A percentile compares a stretch with the other conserved stretches of the same genome.
Conservation (phyloP, 345 rosid genomes). For the Theobroma cacao region DNA sequence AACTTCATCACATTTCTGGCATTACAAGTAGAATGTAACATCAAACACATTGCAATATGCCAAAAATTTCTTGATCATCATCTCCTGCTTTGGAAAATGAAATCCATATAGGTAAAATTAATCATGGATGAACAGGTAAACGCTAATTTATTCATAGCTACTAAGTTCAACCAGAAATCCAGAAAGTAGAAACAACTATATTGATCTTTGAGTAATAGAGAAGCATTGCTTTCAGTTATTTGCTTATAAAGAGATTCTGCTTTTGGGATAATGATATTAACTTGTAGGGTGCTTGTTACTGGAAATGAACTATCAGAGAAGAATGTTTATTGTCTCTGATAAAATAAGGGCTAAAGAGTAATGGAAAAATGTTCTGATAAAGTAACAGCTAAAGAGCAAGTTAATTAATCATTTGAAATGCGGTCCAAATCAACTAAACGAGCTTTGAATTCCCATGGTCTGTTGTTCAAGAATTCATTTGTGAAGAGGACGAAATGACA, state of each 20-base stretch:
- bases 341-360: neutral
- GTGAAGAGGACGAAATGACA: conserved; percentile 22
- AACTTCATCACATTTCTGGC: neutral
- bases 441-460: conserved; percentile 9
- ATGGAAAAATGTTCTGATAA: neutral
- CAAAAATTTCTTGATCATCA: neutral
- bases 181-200: neutral
- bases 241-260: neutral
- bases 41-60: neutral
- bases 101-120: no score
- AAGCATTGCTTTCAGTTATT: no score
- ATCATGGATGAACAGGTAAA: no score
- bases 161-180: neutral
- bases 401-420: no score
- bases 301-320: neutral
- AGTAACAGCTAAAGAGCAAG: no score
- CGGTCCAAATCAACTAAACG: conserved; percentile 1
- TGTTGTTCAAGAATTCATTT: neutral
- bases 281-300: neutral
- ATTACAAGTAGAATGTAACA: neutral
- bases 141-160: no score
- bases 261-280: neutral
- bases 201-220: neutral
- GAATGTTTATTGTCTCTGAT: neutral
- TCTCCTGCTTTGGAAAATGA: neutral